Evolutionary conservation across 2,329 filamentous ascomycete genomes (phyloP).

Genomic region (Graphilbum ipis-grandicollis): DNA sequence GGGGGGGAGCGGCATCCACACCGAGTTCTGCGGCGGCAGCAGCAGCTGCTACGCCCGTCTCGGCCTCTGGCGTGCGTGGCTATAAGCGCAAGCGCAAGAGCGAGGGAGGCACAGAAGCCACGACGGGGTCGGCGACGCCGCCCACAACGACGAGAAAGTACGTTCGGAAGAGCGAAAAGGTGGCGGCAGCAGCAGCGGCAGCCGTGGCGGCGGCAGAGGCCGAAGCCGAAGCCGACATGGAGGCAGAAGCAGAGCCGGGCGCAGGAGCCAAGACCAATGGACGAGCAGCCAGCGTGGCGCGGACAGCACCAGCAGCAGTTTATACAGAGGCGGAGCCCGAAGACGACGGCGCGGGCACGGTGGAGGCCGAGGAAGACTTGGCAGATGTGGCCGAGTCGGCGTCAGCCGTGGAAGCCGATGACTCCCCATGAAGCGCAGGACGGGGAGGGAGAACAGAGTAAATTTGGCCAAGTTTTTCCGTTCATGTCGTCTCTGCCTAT

Average conservation of each 20-base stretch:
- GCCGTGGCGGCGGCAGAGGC: conserved; percentile 12
- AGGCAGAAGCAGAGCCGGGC: neutral
- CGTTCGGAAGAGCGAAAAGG: conserved; percentile 16
- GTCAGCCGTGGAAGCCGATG: neutral
- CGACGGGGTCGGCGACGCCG: conserved; percentile 11
- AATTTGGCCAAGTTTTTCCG: too few species aligned
- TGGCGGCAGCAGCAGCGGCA: neutral
- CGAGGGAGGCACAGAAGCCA: conserved; percentile 14
- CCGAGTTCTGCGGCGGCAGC: conserved; percentile 19
- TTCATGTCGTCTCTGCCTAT: too few species aligned
- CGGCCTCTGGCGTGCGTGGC: neutral
- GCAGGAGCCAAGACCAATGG: conserved; percentile 4
- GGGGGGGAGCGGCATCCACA: conserved; percentile 23
- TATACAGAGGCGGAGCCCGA: neutral
- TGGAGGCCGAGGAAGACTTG: too few species aligned
- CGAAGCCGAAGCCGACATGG: neutral
- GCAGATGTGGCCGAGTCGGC: neutral
- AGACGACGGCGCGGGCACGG: too few species aligned
- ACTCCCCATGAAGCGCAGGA: neutral
- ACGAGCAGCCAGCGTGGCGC: too few species aligned
- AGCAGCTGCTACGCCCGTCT: conserved; percentile 16
- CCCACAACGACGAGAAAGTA: conserved; percentile 13
- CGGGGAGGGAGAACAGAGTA: too few species aligned
- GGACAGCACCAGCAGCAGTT: neutral
- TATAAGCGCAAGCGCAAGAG: conserved; percentile 42